Evolutionary conservation across 371 early-diverging fungal genomes (phyloP).

Genomic region (Chytridium lagenaria): DNA sequence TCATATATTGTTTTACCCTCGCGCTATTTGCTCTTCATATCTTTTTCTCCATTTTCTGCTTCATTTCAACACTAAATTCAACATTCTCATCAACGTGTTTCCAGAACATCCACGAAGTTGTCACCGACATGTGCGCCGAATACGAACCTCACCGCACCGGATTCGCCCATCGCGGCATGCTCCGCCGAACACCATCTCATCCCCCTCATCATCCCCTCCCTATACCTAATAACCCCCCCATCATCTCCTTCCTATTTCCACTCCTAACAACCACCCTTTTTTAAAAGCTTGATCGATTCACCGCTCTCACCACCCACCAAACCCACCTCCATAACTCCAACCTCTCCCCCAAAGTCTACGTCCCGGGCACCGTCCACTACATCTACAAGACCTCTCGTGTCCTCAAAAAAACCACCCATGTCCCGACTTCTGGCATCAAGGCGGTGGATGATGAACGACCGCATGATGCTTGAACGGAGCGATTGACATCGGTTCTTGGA

Average conservation of each 20-base stretch:
- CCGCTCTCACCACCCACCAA: constrained; percentile 17
- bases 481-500: constrained; percentile 32
- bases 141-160: constrained; percentile 45
- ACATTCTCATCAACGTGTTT: too few relatives aligned
- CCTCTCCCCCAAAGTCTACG: constrained; percentile 42
- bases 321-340: constrained; percentile 27
- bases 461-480: constrained; percentile 40
- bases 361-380: constrained; percentile 41
- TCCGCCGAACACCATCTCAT: constrained; percentile 41
- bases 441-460: constrained; percentile 36
- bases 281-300: constrained; percentile 11
- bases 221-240: too few relatives aligned
- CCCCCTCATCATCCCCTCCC: too few relatives aligned
- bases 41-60: too few relatives aligned
- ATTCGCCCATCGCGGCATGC: constrained; percentile 40
- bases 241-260: not conserved
- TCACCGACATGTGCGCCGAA: constrained; percentile 43
- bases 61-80: not conserved
- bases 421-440: constrained; percentile 30
- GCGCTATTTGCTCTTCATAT: too few relatives aligned
- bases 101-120: constrained; percentile 37
- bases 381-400: constrained; percentile 43
- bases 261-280: not conserved
- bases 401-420: not conserved
- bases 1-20: too few relatives aligned